Conservation (phyloP, 257 asterid genomes). For the Eustoma russellianum region DNA sequence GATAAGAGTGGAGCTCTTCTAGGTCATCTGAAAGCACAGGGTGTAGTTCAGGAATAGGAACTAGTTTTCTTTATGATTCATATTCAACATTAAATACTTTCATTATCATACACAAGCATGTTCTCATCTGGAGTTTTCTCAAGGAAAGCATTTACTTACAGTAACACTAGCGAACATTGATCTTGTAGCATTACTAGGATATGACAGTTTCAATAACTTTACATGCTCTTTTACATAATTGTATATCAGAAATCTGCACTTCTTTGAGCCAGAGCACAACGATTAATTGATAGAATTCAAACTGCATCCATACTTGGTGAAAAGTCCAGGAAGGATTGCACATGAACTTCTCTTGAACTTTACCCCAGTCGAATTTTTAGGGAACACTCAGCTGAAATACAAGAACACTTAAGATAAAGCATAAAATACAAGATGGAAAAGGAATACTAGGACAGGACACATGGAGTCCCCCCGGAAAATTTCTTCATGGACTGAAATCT, state of each 20-base stretch:
- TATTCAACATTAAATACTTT: too few relatives aligned
- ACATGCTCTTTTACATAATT: neutral
- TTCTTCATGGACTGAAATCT: constrained; percentile 59
- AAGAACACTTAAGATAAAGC: too few relatives aligned
- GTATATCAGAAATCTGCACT: neutral
- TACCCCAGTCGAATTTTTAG: constrained; percentile 1
- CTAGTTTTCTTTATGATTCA: neutral
- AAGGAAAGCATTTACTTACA: neutral
- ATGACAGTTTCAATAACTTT: neutral
- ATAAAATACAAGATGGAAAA: neutral
- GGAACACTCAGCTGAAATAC: too few relatives aligned
- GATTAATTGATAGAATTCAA: neutral
- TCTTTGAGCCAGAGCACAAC: neutral
- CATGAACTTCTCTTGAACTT: constrained; percentile 46
- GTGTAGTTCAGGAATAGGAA: neutral
- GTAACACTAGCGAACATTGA: too few relatives aligned
- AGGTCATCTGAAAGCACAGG: neutral
- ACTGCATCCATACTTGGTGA: neutral
- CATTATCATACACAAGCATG: neutral
- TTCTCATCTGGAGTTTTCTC: neutral
- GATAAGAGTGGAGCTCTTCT: neutral
- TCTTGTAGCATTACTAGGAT: neutral
- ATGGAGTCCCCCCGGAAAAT: constrained; percentile 19
- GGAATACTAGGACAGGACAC: constrained; percentile 7
- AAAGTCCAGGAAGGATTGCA: constrained; percentile 18